Evolutionary conservation across 2,329 filamentous ascomycete genomes (phyloP), one percentile per base, ranked within the genome.

Genomic region (Ophiosphaerella herpotricha): DNA sequence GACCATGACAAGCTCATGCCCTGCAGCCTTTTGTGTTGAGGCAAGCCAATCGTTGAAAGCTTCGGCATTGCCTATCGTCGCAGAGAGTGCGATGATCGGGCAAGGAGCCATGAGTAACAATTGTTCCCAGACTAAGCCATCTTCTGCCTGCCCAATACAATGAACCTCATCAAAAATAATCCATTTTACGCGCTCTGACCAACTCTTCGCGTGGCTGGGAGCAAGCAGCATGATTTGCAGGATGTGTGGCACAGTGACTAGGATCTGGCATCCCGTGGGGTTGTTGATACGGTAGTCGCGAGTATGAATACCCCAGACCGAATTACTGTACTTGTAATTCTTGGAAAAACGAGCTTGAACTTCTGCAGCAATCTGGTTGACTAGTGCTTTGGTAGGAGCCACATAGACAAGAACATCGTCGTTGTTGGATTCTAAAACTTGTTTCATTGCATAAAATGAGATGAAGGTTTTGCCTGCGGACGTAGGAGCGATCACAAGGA

Each of bases 121-220:
- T 64, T 92, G 88, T 61, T 93, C 88, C 88, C 88, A 93, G 2
- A 91, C 78, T 1, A 91, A 75, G 44, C 88, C 88, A 57, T 92
- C 88, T 7, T 91, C 86, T 0, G 85, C 82, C 66, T 91, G 85
- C 0, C 89, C 87, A 51, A 93, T 92, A 31, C 84, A 90, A 67
- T 93, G 89, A 2, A 92, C 85, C 73, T 93, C 89, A 63, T 93
- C 89, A 50, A 92, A 92, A 43, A 92, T 90, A 64, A 92, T 91
- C 41, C 87, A 81, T 60, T 84, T 88, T 12, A 92, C 80, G 44
- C 86, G 77, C 3, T 79, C 78, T 0, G 87, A 82, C 88, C 88
- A 93, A 2, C 77, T 75, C n/a, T 80, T 82, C 3, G 87, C 85
- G 58, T 91, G 88, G 82, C 79, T 42, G 88, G 74, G 42, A 88